Conservation (phyloP, 2,329 filamentous ascomycete species). For the Colletotrichum endophyticum region DNA sequence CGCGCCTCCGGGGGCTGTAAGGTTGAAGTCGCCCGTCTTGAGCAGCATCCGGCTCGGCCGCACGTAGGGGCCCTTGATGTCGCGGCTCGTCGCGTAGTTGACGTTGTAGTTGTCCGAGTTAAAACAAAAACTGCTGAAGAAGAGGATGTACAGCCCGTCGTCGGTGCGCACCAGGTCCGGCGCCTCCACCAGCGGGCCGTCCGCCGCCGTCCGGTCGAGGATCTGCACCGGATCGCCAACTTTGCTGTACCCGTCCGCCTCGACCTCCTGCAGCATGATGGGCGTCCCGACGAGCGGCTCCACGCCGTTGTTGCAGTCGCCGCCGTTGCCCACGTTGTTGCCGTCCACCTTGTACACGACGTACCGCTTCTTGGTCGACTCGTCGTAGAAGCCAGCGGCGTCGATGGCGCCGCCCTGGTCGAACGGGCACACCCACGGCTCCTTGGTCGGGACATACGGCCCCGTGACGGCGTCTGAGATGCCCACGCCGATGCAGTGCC, state of each 20-base stretch:
- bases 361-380: constrained; percentile 56
- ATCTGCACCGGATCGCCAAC: constrained; percentile 54
- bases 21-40: constrained; percentile 39
- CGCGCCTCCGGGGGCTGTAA: constrained; percentile 46
- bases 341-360: constrained; percentile 72
- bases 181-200: constrained; percentile 66
- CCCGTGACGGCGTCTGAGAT: constrained; percentile 51
- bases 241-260: constrained; percentile 54
- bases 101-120: constrained; percentile 59
- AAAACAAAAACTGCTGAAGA: constrained; percentile 68
- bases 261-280: constrained; percentile 60
- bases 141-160: constrained; percentile 61
- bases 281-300: constrained; percentile 51
- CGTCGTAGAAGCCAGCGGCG: constrained; percentile 62
- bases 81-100: constrained; percentile 58
- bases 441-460: constrained; percentile 53
- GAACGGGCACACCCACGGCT: constrained; percentile 57
- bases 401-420: constrained; percentile 67
- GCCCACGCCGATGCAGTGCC: constrained; percentile 66
- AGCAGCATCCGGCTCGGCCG: constrained; percentile 36
- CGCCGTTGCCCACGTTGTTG: constrained; percentile 53
- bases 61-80: constrained; percentile 41
- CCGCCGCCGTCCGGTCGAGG: constrained; percentile 46
- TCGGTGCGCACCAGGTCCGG: constrained; percentile 54
- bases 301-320: constrained; percentile 50